phyloP scores from a whole-genome alignment of 2,329 filamentous ascomycete species.

The Colletotrichum liaoningense region DNA sequence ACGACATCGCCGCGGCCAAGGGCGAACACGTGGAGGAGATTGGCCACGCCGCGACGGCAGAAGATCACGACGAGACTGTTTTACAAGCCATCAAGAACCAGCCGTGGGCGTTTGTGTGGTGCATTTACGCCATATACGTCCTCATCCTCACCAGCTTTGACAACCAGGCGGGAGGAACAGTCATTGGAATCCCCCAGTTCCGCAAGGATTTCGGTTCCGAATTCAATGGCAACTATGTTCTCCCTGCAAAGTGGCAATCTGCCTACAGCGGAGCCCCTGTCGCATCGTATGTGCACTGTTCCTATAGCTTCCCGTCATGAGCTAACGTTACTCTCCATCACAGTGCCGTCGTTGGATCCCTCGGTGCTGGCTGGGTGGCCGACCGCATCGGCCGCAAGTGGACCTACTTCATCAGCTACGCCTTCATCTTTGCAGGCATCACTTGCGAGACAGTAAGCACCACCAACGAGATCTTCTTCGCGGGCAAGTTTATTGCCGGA shows the following conservation, averaged over 20 bases:
- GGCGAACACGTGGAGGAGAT: conserved; percentile 29
- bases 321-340: neutral
- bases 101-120: conserved; percentile 48
- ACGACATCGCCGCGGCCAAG: conserved; percentile 27
- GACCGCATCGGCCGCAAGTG: conserved; percentile 34
- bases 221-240: conserved; percentile 50
- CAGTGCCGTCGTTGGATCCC: conserved; percentile 31
- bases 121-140: conserved; percentile 52
- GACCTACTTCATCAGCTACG: conserved; percentile 46
- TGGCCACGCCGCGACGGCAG: conserved; percentile 15
- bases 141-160: conserved; percentile 54
- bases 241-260: conserved; percentile 56
- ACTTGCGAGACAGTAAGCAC: conserved; percentile 46
- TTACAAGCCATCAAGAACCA: conserved; percentile 40
- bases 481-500: conserved; percentile 55
- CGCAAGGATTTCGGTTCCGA: conserved; percentile 55
- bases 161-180: conserved; percentile 52
- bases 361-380: conserved; percentile 27
- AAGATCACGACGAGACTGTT: conserved; percentile 30
- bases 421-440: conserved; percentile 50
- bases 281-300: conserved; percentile 43
- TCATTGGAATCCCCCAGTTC: conserved; percentile 56
- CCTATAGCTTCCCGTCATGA: neutral
- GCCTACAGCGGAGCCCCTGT: conserved; percentile 56
- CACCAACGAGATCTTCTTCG: conserved; percentile 53